A percentile compares a stretch with the other conserved stretches of the same genome.
phyloP scores from a whole-genome alignment of 2,329 filamentous ascomycete species.

The Beauveria pseudobassiana region DNA sequence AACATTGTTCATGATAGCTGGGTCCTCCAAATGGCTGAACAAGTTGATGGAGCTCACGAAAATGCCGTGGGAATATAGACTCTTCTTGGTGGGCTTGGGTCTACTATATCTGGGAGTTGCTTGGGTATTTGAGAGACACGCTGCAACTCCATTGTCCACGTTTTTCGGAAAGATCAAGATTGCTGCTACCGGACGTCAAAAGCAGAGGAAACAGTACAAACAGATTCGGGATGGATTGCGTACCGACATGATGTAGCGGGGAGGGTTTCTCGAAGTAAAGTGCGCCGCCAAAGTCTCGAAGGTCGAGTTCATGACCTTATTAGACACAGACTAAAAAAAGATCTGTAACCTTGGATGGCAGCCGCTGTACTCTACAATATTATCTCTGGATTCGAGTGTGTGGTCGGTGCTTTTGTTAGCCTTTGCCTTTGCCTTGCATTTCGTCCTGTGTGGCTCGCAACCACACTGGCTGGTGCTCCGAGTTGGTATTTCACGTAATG shows the following conservation, averaged over 20 bases:
- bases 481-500: too few species aligned
- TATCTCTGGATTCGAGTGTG: too few species aligned
- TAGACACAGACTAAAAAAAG: too few species aligned
- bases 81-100: conserved; percentile 65
- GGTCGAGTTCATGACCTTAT: too few species aligned
- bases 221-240: neutral
- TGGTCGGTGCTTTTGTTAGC: too few species aligned
- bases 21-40: conserved; percentile 61
- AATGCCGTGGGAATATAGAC: conserved; percentile 64
- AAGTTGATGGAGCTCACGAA: conserved; percentile 79
- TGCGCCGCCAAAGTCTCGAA: too few species aligned
- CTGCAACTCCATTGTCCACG: neutral
- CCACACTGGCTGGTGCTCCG: too few species aligned
- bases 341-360: too few species aligned
- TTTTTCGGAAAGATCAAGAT: neutral
- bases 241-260: neutral
- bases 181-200: neutral
- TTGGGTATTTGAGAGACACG: conserved; percentile 4
- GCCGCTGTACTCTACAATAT: too few species aligned
- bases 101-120: conserved; percentile 58
- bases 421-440: too few species aligned
- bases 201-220: conserved; percentile 7
- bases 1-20: conserved; percentile 72
- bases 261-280: neutral
- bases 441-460: too few species aligned